Conservation (phyloP, 176 grass and related monocot genomes). For the Ananas comosus region DNA sequence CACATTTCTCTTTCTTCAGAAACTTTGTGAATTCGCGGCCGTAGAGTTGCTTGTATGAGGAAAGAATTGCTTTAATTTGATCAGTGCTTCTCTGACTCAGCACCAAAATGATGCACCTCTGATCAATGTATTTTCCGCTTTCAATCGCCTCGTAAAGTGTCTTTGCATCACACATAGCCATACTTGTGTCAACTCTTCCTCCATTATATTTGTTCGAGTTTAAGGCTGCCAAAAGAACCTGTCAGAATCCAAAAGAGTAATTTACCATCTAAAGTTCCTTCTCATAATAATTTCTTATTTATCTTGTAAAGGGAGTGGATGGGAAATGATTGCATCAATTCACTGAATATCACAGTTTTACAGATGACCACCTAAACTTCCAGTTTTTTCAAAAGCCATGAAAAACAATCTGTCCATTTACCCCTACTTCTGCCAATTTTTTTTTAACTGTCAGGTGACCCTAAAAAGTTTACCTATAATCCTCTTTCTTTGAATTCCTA, state of each 20-base stretch:
- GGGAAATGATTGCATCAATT: too few relatives aligned
- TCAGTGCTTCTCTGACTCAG: slow-evolving; percentile 25
- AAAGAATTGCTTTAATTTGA: slow-evolving; percentile 20
- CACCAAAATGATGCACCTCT: slow-evolving; percentile 22
- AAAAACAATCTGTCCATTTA: too few relatives aligned
- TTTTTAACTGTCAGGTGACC: too few relatives aligned
- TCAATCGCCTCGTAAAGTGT: slow-evolving; percentile 35
- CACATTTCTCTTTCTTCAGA: slow-evolving; percentile 26
- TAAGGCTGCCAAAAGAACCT: slow-evolving; percentile 33
- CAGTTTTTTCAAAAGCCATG: too few relatives aligned
- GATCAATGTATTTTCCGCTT: slow-evolving; percentile 27
- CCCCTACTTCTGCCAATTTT: too few relatives aligned
- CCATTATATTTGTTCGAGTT: slow-evolving; percentile 20
- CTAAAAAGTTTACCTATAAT: too few relatives aligned
- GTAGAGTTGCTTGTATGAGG: slow-evolving; percentile 37
- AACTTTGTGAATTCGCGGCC: slow-evolving; percentile 33
- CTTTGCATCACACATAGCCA: slow-evolving; percentile 45
- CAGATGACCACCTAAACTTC: too few relatives aligned
- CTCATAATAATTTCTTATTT: too few relatives aligned
- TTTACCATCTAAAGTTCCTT: too few relatives aligned
- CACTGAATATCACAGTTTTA: too few relatives aligned
- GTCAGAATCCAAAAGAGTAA: neutral
- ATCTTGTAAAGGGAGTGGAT: too few relatives aligned
- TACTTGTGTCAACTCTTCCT: slow-evolving; percentile 19
- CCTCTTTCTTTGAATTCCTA: too few relatives aligned